A percentile compares a stretch with the other conserved stretches of the same genome.
Evolutionary conservation across 2,329 filamentous ascomycete species (phyloP).

Genomic region (Hypoxylon sp.): DNA sequence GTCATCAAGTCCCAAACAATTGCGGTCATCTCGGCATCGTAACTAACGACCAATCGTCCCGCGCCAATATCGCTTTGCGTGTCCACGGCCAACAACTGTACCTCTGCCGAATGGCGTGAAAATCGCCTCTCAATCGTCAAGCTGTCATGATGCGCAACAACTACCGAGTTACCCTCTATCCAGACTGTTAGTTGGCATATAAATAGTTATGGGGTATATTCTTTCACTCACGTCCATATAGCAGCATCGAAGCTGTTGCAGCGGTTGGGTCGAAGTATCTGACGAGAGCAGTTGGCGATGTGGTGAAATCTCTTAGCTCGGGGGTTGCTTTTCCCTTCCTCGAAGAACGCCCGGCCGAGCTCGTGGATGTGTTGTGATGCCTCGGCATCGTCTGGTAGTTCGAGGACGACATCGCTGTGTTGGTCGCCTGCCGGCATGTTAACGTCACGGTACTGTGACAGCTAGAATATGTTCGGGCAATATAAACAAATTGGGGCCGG

Average conservation of each 20-base stretch:
- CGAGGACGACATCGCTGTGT: constrained; percentile 67
- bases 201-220: background rate
- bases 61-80: constrained; percentile 89
- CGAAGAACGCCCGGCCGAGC: constrained; percentile 65
- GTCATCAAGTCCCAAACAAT: constrained; percentile 98
- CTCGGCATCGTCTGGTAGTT: constrained; percentile 62
- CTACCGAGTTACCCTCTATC: constrained; percentile 76
- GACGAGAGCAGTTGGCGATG: constrained; percentile 60
- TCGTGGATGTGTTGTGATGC: constrained; percentile 70
- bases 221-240: constrained; percentile 72
- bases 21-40: constrained; percentile 88
- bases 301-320: constrained; percentile 64
- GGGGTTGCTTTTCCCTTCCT: constrained; percentile 56
- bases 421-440: constrained; percentile 50
- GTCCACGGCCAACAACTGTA: constrained; percentile 87
- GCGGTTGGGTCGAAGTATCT: constrained; percentile 86
- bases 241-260: constrained; percentile 88
- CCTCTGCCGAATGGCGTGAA: constrained; percentile 82
- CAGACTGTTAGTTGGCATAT: constrained; percentile 46
- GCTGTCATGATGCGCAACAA: constrained; percentile 93
- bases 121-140: constrained; percentile 90
- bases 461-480: constrained; percentile 26
- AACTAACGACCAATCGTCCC: constrained; percentile 89
- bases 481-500: constrained; percentile 22
- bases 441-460: constrained; percentile 37